These are phyloP conservation scores for Fereydounia khargensis DNA, from an alignment of 1,284 basidiomycete genomes.

Conservation along the genomic window DNA sequence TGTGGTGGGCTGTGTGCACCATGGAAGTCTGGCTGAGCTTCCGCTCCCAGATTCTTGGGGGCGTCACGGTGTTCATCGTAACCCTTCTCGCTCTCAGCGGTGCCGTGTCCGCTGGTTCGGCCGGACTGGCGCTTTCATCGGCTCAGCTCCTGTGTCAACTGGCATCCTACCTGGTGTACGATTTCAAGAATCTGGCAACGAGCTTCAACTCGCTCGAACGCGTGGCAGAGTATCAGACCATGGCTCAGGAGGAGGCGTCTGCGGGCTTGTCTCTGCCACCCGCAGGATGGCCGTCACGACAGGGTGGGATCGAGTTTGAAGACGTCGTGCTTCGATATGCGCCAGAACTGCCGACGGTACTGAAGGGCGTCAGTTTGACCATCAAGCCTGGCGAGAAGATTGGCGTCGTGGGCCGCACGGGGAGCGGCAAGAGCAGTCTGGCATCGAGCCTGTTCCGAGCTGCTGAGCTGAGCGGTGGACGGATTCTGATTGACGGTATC, in stretches of 20 bases:
- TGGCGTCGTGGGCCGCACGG: slow-evolving; percentile 62
- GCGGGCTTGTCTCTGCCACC: slow-evolving; percentile 20
- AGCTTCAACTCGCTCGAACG: slow-evolving; percentile 76
- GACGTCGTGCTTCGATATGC: slow-evolving; percentile 78
- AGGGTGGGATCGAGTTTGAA: slow-evolving; percentile 65
- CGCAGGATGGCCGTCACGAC: slow-evolving; percentile 61
- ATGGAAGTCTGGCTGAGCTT: slow-evolving; percentile 51
- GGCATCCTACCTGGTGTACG: slow-evolving; percentile 35
- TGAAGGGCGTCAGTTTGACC: slow-evolving; percentile 74
- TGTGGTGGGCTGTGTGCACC: slow-evolving; percentile 52
- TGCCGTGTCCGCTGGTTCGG: slow-evolving; percentile 70
- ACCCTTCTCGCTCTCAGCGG: slow-evolving; percentile 70
- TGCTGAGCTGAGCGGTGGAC: slow-evolving; percentile 33
- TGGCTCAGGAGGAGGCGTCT: slow-evolving; percentile 72
- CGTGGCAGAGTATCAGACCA: slow-evolving; percentile 78
- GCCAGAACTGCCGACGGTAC: slow-evolving; percentile 76
- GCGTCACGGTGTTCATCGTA: slow-evolving; percentile 36
- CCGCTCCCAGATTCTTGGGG: slow-evolving; percentile 39
- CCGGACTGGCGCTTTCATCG: slow-evolving; percentile 77
- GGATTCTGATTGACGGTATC: slow-evolving; percentile 48
- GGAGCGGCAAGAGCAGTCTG: slow-evolving; percentile 44
- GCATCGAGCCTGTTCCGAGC: slow-evolving; percentile 19
- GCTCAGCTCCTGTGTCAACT: slow-evolving; percentile 41
- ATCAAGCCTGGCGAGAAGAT: slow-evolving; percentile 70
- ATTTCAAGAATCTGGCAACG: slow-evolving; percentile 41